Conservation (phyloP, 75 land plant species). For the Sequoia sempervirens region DNA sequence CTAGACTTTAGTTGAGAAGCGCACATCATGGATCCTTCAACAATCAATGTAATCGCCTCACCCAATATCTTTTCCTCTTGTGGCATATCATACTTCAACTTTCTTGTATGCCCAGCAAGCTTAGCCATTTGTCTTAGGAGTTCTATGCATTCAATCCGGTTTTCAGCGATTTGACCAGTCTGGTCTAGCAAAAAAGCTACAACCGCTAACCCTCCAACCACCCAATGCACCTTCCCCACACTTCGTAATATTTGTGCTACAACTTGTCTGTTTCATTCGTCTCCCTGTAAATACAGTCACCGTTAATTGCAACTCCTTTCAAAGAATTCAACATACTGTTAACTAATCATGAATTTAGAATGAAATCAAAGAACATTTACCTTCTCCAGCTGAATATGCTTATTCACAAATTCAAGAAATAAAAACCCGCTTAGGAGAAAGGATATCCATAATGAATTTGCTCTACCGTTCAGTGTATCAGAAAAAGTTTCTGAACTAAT, state of each 20-base stretch:
- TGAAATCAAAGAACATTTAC: too few species aligned
- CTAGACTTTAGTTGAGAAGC: too few species aligned
- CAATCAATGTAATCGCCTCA: background rate
- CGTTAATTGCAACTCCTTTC: too few species aligned
- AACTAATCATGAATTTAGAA: background rate
- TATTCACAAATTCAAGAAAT: background rate
- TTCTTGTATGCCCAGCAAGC: too few species aligned
- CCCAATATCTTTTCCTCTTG: background rate
- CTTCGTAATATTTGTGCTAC: background rate
- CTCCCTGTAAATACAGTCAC: background rate
- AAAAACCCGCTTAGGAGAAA: background rate
- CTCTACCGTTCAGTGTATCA: background rate
- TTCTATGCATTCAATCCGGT: background rate
- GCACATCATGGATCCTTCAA: background rate
- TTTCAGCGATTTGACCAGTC: background rate
- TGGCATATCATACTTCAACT: too few species aligned
- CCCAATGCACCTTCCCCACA: slow-evolving; percentile 1
- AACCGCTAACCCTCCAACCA: background rate
- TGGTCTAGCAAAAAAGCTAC: background rate
- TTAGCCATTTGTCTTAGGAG: too few species aligned
- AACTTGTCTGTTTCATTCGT: too few species aligned
- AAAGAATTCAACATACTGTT: background rate
- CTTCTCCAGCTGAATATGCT: too few species aligned
- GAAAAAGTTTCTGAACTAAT: background rate
- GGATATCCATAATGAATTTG: background rate